phyloP scores from a whole-genome alignment of 805 yeast species.

The Teunomyces atbi region DNA sequence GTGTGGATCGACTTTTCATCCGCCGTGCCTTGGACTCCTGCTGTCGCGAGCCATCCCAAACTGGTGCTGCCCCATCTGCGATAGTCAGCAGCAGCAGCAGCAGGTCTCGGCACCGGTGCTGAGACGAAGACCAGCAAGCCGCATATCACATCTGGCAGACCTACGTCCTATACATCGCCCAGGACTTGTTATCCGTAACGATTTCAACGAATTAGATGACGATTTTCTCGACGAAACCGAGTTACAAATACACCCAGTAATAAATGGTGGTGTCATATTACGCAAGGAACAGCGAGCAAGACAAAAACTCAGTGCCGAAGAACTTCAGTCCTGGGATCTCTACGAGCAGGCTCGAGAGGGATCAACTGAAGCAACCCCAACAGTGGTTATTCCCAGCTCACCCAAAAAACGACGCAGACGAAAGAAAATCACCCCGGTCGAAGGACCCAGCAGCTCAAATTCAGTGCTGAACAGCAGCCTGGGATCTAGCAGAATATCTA shows the following conservation, averaged over 20 bases:
- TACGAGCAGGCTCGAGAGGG: constrained; percentile 30
- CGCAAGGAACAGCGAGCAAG: constrained; percentile 32
- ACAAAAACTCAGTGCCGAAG: constrained; percentile 32
- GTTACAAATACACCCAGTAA: constrained; percentile 10
- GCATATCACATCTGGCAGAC: background rate
- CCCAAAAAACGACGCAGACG: constrained; percentile 14
- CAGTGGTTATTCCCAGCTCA: background rate
- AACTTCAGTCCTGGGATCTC: constrained; percentile 35
- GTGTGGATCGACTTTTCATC: constrained; percentile 43
- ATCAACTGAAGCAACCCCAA: background rate
- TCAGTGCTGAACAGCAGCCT: background rate
- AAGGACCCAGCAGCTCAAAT: background rate
- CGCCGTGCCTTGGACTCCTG: constrained; percentile 35
- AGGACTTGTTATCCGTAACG: constrained; percentile 27
- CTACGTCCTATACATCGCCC: background rate
- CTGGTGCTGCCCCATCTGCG: constrained; percentile 57
- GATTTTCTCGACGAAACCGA: constrained; percentile 16
- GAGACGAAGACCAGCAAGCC: background rate
- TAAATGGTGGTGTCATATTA: constrained; percentile 40
- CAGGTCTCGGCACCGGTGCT: no score
- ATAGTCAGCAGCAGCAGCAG: constrained; percentile 33
- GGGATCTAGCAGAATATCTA: constrained; percentile 9
- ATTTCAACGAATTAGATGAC: constrained; percentile 30
- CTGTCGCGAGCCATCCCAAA: constrained; percentile 9
- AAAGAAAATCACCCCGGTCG: constrained; percentile 12